phyloP scores from a whole-genome alignment of 2,329 filamentous ascomycete genomes.

The Cercospora sp. region DNA sequence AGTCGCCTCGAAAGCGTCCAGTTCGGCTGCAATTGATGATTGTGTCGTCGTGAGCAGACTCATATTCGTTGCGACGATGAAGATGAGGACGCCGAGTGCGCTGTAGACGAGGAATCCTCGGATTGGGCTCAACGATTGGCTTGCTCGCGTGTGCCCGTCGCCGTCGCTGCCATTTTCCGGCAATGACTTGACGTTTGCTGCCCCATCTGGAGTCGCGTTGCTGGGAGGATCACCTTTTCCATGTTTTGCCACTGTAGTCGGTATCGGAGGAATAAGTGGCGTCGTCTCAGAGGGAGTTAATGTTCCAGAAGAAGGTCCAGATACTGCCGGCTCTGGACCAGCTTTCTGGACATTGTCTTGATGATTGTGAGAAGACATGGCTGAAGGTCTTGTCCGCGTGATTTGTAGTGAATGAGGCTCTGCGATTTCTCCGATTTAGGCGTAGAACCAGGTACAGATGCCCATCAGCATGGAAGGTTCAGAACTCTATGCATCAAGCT shows the following conservation, averaged over 20 bases:
- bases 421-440: neutral
- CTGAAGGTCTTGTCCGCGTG: neutral
- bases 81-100: conserved; percentile 37
- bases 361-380: neutral
- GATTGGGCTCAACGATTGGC: conserved; percentile 26
- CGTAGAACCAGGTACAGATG: neutral
- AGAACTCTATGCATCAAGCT: neutral
- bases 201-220: neutral
- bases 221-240: neutral
- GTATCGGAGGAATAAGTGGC: neutral
- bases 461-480: neutral
- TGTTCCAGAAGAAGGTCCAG: neutral
- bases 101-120: conserved; percentile 26
- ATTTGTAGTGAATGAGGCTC: neutral
- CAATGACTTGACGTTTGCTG: neutral
- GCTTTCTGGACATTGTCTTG: neutral
- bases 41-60: conserved; percentile 80
- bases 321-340: neutral
- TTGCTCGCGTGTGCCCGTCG: conserved; percentile 27
- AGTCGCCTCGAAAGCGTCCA: conserved; percentile 69
- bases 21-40: conserved; percentile 70
- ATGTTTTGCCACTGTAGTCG: conserved; percentile 1
- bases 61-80: conserved; percentile 63
- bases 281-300: conserved; percentile 3
- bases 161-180: neutral